These are phyloP conservation scores for Hirschfeldia incana DNA, from an alignment of 345 rosid genomes.

Conservation along the genomic window DNA sequence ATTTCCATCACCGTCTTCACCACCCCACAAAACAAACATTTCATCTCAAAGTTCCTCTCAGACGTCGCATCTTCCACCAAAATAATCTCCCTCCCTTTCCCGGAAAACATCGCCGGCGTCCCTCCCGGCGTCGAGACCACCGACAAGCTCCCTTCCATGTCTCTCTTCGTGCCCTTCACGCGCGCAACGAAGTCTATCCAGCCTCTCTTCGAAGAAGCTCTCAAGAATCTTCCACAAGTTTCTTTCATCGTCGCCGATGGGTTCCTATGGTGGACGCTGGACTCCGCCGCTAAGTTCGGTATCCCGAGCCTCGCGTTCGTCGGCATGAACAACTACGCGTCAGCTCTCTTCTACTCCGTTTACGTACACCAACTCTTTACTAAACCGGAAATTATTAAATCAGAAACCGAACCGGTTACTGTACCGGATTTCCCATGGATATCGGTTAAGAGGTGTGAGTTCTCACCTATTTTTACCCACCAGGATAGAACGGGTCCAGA, in stretches of 20 bases:
- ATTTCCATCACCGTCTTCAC: constrained; percentile 59
- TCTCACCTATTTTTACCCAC: neutral
- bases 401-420: constrained; percentile 48
- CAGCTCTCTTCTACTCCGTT: constrained; percentile 1
- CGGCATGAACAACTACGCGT: constrained; percentile 50
- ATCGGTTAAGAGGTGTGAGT: constrained; percentile 47
- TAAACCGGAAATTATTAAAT: constrained; percentile 19
- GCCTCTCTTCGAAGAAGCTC: constrained; percentile 48
- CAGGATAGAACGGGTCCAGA: constrained; percentile 11
- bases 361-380: constrained; percentile 14
- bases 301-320: constrained; percentile 57
- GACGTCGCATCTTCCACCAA: constrained; percentile 34
- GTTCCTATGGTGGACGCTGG: constrained; percentile 81
- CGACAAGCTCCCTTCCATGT: constrained; percentile 64
- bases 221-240: constrained; percentile 45
- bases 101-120: constrained; percentile 45
- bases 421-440: constrained; percentile 70
- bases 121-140: constrained; percentile 66
- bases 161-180: constrained; percentile 49
- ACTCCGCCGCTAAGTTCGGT: constrained; percentile 60
- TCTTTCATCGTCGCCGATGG: constrained; percentile 66
- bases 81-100: constrained; percentile 56
- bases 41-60: constrained; percentile 50
- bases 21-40: constrained; percentile 60
- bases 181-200: constrained; percentile 61